Base-by-base conservation (phyloP, 2,329 filamentous ascomycete genomes). In the Zymoseptoria pseudotritici region DNA sequence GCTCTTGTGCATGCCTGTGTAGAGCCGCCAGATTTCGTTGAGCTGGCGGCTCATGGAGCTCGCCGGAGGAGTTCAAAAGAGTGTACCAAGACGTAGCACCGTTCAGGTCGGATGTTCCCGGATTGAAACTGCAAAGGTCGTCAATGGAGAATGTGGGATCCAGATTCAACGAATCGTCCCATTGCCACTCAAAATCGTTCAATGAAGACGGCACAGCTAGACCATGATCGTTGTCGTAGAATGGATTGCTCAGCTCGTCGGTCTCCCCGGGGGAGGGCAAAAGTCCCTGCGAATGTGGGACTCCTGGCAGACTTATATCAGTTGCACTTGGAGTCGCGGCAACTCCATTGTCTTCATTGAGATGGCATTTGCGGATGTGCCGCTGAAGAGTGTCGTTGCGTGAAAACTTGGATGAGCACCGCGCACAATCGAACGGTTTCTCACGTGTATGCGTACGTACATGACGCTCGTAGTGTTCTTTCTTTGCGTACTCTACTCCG, bases 391-490 rank as follows among this genome's bases (percentile, higher is more conserved):
- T 54, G 22, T 58, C 55, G 17, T 49, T 46, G n/a, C 58, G 58
- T 4, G 58, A 26, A n/a, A 60, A 60, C 9, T 49, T 57, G 26
- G 55, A 31, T 8, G 58, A 20, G 24, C 58, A 60, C 50, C 19
- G 55, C n/a, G 51, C 11, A 31, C 58, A 60, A 51, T 24, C 24
- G 52, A 57, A 60, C 7, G 58, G 58, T 17, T 50, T 49, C 46
- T 60, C 58, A 36, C 58, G 58, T 21, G 58, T 60, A 50, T 60
- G 58, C 17, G 54, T 56, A 6, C 58, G 55, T 22, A 60, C 36
- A 21, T 60, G 58, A 20, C 58, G 55, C 24, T 60, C 50, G 50
- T 60, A 60, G 21, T 60, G 58, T 22, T 60, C 58, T 36, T 54
- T 53, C 20, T 54, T 53, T 36, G n/a, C 26, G 58, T 57, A 60